phyloP scores from a whole-genome alignment of 345 rosid genomes.

The Populus pruinosa region DNA sequence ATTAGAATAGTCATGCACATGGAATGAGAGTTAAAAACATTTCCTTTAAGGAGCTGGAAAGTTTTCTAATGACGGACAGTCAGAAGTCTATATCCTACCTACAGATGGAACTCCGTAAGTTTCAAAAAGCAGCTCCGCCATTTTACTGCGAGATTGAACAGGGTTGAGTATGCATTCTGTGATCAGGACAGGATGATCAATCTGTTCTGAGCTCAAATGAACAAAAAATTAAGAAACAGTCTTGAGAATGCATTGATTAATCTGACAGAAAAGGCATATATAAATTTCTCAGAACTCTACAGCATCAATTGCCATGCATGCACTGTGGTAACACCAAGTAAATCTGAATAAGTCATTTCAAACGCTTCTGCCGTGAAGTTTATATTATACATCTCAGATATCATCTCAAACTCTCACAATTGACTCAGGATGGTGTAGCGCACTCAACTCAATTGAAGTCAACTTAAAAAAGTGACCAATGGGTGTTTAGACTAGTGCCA shows the following conservation, averaged over 20 bases:
- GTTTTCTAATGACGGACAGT: background rate
- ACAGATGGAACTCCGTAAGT: conserved; percentile 96
- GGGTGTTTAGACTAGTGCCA: background rate
- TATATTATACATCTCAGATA: background rate
- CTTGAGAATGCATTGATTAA: conserved; percentile 12
- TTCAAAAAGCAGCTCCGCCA: conserved; percentile 96
- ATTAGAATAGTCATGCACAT: conserved; percentile 1
- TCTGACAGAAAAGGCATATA: background rate
- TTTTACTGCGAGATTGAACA: conserved; percentile 87
- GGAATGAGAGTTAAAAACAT: background rate
- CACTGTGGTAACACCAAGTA: background rate
- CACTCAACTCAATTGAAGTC: background rate
- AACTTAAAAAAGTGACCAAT: background rate
- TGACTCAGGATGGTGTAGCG: background rate
- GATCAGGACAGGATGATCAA: conserved; percentile 86
- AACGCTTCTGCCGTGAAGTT: background rate
- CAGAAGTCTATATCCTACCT: conserved; percentile 42
- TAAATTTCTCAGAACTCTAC: background rate
- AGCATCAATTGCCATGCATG: background rate
- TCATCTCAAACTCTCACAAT: background rate
- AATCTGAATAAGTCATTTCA: background rate
- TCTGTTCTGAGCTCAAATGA: conserved; percentile 68
- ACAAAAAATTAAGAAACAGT: conserved; percentile 32
- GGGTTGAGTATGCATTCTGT: conserved; percentile 96
- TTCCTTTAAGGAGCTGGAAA: background rate